Evolutionary conservation across 768 basidiomycete genomes (phyloP), one percentile per base, ranked within the genome.

Genomic region (Fomitopsis pulvina): DNA sequence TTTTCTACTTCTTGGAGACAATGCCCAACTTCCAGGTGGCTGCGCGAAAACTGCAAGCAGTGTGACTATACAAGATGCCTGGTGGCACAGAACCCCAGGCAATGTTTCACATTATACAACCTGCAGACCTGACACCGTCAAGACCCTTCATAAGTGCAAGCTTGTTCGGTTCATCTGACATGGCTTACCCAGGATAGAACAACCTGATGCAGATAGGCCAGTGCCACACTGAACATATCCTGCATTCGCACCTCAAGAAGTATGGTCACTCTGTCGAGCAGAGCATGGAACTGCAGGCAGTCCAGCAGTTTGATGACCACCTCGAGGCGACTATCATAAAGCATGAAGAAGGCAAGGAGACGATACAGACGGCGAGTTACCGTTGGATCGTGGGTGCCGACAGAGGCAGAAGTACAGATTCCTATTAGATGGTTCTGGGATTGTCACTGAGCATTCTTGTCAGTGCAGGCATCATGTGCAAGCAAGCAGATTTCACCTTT

Each of bases 381-480:
- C 56, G 62, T 2, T 74, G 63, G 55, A 55, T 78, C 0, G 57
- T 76, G 14, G 74, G 74, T 2, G 61, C 68, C 0, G 77, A 76
- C 50, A 71, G 73, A 14, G 75, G 69, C 0, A 60, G 55, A 53
- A 61, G 67, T n/a, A n/a, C n/a, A n/a, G n/a, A n/a, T n/a, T n/a
- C n/a, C n/a, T 65, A 9, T 34, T 56, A 30, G 12, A 3, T 22
- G 27, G 8, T 18, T 28, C 18, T 27, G 26, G 10, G 11, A 8
- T 41, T 9, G 12, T 12, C 9, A 41, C 9, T 8, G 14, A 22
- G 22, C 43, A 2, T 11, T 16, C 20, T 34, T 16, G 8, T 2
- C n/a, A 26, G 11, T 1, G 4, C 16, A 48, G 47, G 47, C 20
- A 24, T 48, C 16, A 38, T 48, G 24, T 24, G 47, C 11, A 48